Evolutionary conservation across 1,139 yeast genomes (phyloP).

Genomic region (Scheffersomyces lignicola): DNA sequence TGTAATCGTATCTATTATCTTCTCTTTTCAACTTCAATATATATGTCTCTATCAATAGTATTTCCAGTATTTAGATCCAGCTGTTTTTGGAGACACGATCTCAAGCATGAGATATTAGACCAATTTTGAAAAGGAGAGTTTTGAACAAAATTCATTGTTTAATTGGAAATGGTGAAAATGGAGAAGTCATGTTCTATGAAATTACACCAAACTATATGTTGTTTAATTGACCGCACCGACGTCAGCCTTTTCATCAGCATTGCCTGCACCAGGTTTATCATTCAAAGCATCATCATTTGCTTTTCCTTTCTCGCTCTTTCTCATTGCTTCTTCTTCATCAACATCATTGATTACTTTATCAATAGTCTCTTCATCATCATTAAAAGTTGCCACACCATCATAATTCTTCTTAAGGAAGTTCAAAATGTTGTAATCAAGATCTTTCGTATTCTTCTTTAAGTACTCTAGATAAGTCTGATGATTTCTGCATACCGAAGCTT

Average conservation of each 20-base stretch:
- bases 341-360: slow-evolving; percentile 1
- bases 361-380: slow-evolving; percentile 2
- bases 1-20: too few relatives aligned
- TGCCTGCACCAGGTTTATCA: not conserved
- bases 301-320: slow-evolving; percentile 1
- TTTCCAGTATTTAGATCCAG: too few relatives aligned
- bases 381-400: not conserved
- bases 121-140: too few relatives aligned
- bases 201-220: too few relatives aligned
- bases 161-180: too few relatives aligned
- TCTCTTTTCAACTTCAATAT: too few relatives aligned
- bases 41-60: too few relatives aligned
- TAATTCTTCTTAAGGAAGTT: slow-evolving; percentile 4
- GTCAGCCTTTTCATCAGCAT: not conserved
- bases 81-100: too few relatives aligned
- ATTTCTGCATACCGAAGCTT: slow-evolving; percentile 24
- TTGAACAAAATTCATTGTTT: too few relatives aligned
- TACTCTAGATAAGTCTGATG: slow-evolving; percentile 26
- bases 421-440: slow-evolving; percentile 9
- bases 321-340: slow-evolving; percentile 1
- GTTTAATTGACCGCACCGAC: too few relatives aligned
- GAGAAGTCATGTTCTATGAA: too few relatives aligned
- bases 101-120: too few relatives aligned
- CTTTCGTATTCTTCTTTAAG: slow-evolving; percentile 23
- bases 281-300: not conserved